Percentiles rank a stretch among this genome's conserved stretches.
Conservation (phyloP, 352 stramenopile species). For the Globisporangium echinulatum region DNA sequence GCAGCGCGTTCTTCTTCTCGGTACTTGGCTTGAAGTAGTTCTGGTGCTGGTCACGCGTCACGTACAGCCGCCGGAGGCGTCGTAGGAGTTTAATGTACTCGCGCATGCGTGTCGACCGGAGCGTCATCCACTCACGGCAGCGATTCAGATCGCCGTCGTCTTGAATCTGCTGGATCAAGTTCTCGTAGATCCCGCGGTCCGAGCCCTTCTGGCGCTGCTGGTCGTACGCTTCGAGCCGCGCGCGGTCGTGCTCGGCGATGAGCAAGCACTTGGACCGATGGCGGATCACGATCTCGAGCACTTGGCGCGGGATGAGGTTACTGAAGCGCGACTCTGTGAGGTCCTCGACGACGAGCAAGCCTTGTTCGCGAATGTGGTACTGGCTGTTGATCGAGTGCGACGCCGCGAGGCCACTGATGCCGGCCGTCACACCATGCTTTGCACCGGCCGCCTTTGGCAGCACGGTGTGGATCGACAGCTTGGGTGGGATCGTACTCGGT, state of each 20-base stretch:
- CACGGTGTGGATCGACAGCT: slow-evolving; percentile 74
- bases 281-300: slow-evolving; percentile 75
- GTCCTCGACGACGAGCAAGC: slow-evolving; percentile 75
- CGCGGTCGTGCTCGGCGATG: slow-evolving; percentile 69
- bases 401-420: slow-evolving; percentile 39
- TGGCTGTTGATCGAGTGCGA: slow-evolving; percentile 74
- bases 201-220: slow-evolving; percentile 69
- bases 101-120: slow-evolving; percentile 52
- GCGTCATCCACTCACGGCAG: slow-evolving; percentile 81
- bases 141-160: slow-evolving; percentile 78
- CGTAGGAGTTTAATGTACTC: slow-evolving; percentile 70
- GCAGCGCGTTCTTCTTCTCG: slow-evolving; percentile 74
- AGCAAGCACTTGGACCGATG: slow-evolving; percentile 70
- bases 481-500: slow-evolving; percentile 44
- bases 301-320: slow-evolving; percentile 78
- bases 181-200: slow-evolving; percentile 82
- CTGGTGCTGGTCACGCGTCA: slow-evolving; percentile 61
- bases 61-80: slow-evolving; percentile 54
- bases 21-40: slow-evolving; percentile 85
- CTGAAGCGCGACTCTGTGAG: slow-evolving; percentile 78
- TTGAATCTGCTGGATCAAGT: slow-evolving; percentile 86
- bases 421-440: slow-evolving; percentile 58
- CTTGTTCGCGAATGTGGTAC: slow-evolving; percentile 83
- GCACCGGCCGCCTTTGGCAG: slow-evolving; percentile 58
- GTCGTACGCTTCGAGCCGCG: slow-evolving; percentile 72